Evolutionary conservation across 257 asterid genomes (phyloP).

Genomic region (Jacaranda copaia): DNA sequence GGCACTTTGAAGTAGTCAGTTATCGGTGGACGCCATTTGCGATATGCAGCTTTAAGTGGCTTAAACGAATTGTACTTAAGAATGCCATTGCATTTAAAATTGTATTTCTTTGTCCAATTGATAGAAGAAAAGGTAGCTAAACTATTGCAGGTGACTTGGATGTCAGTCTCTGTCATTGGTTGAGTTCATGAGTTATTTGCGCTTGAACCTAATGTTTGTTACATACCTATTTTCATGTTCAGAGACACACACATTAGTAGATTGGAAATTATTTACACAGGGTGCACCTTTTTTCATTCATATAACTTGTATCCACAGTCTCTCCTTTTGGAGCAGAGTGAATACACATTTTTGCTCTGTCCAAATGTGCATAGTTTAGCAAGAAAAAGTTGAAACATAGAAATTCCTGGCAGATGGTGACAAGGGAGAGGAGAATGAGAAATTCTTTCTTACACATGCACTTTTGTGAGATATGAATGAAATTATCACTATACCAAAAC

Average conservation of each 20-base stretch:
- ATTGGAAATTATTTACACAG: not conserved
- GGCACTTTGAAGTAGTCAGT: not conserved
- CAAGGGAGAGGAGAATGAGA: not conserved
- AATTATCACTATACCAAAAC: not conserved
- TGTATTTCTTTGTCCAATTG: not conserved
- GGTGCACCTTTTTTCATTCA: not conserved
- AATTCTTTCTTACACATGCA: not conserved
- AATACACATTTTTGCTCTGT: too few relatives aligned
- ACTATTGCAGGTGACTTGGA: not conserved
- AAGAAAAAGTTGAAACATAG: too few relatives aligned
- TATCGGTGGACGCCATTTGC: not conserved
- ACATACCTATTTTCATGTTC: not conserved
- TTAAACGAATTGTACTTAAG: not conserved
- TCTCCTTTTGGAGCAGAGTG: too few relatives aligned
- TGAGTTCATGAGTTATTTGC: not conserved
- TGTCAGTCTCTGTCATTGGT: not conserved
- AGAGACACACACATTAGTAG: not conserved
- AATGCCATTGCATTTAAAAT: not conserved
- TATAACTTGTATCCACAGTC: not conserved
- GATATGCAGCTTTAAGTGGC: not conserved
- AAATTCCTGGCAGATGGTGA: not conserved
- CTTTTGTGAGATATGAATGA: too few relatives aligned
- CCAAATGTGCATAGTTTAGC: too few relatives aligned
- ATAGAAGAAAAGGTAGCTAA: conserved; percentile 4
- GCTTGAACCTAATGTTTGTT: not conserved